Evolutionary conservation across 164 flowering plant genomes (phyloP), one percentile per base, ranked within the genome.

Genomic region (Brasenia schreberi): DNA sequence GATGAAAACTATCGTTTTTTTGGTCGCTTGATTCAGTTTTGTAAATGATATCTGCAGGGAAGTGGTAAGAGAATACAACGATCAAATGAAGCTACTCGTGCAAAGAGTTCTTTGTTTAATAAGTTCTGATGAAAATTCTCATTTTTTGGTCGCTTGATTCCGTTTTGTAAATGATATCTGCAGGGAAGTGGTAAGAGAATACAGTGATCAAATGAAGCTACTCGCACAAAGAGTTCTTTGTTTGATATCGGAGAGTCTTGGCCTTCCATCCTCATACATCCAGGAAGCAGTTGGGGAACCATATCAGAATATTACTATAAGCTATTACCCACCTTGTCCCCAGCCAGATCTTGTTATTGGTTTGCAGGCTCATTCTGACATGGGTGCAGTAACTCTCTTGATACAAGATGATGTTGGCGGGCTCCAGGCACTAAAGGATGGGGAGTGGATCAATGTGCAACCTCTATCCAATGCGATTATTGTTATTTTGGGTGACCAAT

Each of bases 281-380:
- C 80, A 85, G 72, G 91, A 86, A 23, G 82, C 80, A 12, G 78
- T 87, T 67, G 96, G 94, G 53, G 97, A 89, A 49, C 67, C 87
- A 42, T 85, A 84, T 69, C 98, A 94, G 84, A 94, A 94, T 65
- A 85, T 94, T 3, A 91, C 96, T 0, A 72, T 87, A 19, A 94
- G 97, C 67, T 94, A 81, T 66, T 91, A 94, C 75, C 98, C 97
- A 19, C 85, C 92, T 42, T 94, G 98, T 70, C 97, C 97, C 2
- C 96, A 85, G 78, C 98, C 98, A 0, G 90, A 93, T 61, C 90
- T 93, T 5, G 87, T 92, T 0, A 84, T 94, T 14, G 98, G 98
- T 10, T 75, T 94, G 75, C 97, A 94, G 72, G 66, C 97, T 5
- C 97, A 94, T 77, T 94, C 98, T 7, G 98, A 94, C 64, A 78